A percentile compares a stretch with the other conserved stretches of the same genome.
These are phyloP conservation scores for Talaromyces proteolyticus DNA, from an alignment of 495 filamentous ascomycete species.

Conservation along the genomic window DNA sequence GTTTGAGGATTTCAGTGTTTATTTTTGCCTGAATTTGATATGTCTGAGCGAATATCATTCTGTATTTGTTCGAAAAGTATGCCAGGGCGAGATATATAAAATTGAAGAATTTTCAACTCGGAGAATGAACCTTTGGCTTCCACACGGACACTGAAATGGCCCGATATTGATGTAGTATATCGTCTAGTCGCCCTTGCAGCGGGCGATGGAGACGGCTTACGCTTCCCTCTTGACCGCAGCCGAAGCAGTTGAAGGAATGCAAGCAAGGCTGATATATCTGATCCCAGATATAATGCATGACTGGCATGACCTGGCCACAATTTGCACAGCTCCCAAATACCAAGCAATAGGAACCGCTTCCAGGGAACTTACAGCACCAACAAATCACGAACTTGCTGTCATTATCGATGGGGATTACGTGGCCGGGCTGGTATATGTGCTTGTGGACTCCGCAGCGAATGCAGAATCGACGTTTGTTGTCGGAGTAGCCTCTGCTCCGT, in stretches of 20 bases:
- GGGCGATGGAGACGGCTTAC: not conserved
- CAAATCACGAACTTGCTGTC: not conserved
- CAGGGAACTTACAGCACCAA: conserved; percentile 3
- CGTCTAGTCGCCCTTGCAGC: conserved; percentile 1
- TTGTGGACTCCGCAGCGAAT: conserved; percentile 3
- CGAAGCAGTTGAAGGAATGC: not conserved
- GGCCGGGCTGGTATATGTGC: conserved; percentile 1
- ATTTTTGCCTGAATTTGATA: not conserved
- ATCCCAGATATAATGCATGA: conserved; percentile 1
- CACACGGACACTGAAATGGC: too few species aligned
- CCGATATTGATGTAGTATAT: not conserved
- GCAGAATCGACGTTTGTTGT: conserved; percentile 4
- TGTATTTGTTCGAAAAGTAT: too few species aligned
- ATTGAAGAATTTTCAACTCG: too few species aligned
- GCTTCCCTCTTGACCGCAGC: conserved; percentile 1
- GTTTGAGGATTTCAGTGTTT: not conserved
- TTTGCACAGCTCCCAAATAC: conserved; percentile 1
- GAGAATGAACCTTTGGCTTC: too few species aligned
- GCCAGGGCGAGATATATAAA: too few species aligned
- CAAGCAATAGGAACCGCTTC: not conserved
- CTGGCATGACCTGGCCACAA: not conserved
- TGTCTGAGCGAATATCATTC: too few species aligned
- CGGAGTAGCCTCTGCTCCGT: conserved; percentile 2
- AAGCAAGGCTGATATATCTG: conserved; percentile 3
- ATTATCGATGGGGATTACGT: conserved; percentile 1